Evolutionary conservation across 768 basidiomycete species (phyloP).

Genomic region (Clavulina sp.): DNA sequence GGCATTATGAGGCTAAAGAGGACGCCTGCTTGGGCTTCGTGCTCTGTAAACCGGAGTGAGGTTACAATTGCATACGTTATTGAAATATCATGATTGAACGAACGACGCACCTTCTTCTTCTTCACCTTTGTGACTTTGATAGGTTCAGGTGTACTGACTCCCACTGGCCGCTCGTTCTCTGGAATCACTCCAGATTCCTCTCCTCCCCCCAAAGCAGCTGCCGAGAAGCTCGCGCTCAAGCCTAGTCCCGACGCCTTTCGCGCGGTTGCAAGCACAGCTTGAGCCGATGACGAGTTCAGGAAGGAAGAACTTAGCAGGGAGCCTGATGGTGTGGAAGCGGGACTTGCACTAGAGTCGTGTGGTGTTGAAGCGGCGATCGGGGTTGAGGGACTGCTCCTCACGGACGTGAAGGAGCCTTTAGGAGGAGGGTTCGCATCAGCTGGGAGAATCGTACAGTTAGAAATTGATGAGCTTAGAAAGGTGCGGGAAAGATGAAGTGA

Average conservation of each 20-base stretch:
- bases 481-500: not conserved
- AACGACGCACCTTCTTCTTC: not conserved
- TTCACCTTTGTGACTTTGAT: not conserved
- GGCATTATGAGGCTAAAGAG: too few species aligned
- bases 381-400: not conserved
- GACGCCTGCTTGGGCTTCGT: too few species aligned
- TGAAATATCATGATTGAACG: too few species aligned
- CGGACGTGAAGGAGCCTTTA: not conserved
- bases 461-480: not conserved
- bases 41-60: too few species aligned
- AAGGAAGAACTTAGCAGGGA: not conserved
- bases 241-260: not conserved
- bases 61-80: too few species aligned
- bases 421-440: not conserved
- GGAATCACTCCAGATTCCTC: too few species aligned
- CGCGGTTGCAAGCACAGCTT: not conserved
- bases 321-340: not conserved
- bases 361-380: not conserved
- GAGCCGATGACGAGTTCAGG: not conserved
- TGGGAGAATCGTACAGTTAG: not conserved
- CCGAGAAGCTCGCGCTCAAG: not conserved
- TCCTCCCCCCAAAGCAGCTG: too few species aligned
- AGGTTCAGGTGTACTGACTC: not conserved
- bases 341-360: not conserved
- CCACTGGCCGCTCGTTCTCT: not conserved